phyloP scores from a whole-genome alignment of 1,284 basidiomycete species.

The Fomitopsis schrenkii region DNA sequence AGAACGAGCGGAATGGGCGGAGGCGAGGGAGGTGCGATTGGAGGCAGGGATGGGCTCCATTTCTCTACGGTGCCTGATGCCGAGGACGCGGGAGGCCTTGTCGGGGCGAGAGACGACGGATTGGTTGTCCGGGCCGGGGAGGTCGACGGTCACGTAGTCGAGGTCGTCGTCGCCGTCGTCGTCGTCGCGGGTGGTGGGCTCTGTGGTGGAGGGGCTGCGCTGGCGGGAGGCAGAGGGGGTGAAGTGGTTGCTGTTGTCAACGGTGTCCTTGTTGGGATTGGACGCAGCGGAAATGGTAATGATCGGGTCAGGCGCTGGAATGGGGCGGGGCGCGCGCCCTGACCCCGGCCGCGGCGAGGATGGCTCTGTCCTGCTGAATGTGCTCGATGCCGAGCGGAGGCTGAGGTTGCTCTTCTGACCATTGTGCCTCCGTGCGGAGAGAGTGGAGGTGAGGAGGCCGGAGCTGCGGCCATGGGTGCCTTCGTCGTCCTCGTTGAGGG shows the following conservation, averaged over 20 bases:
- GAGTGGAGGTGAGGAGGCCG: constrained; percentile 15
- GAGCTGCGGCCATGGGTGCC: constrained; percentile 9
- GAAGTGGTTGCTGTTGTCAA: constrained; percentile 18
- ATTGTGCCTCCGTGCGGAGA: constrained; percentile 16
- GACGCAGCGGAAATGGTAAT: constrained; percentile 25
- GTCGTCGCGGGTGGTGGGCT: constrained; percentile 30
- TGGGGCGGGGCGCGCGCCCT: constrained; percentile 20
- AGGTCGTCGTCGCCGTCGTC: constrained; percentile 53
- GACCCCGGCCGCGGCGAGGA: constrained; percentile 9
- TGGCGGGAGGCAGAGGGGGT: constrained; percentile 8
- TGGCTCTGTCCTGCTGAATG: constrained; percentile 4
- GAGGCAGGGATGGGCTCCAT: constrained; percentile 82
- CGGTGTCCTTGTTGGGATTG: constrained; percentile 8
- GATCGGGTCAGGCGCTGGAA: constrained; percentile 31
- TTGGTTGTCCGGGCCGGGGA: constrained; percentile 22
- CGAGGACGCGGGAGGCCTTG: constrained; percentile 70
- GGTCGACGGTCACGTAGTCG: constrained; percentile 59
- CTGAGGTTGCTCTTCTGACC: constrained; percentile 20
- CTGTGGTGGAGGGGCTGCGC: constrained; percentile 15
- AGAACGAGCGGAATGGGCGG: constrained; percentile 53
- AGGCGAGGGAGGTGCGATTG: constrained; percentile 68
- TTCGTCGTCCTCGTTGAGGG: constrained; percentile 20
- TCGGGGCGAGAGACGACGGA: constrained; percentile 25
- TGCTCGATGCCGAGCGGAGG: constrained; percentile 20
- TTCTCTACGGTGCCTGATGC: constrained; percentile 63